A percentile compares a stretch with the other conserved stretches of the same genome.
Conservation (phyloP, 495 filamentous ascomycete species). For the Xylaria sp. region DNA sequence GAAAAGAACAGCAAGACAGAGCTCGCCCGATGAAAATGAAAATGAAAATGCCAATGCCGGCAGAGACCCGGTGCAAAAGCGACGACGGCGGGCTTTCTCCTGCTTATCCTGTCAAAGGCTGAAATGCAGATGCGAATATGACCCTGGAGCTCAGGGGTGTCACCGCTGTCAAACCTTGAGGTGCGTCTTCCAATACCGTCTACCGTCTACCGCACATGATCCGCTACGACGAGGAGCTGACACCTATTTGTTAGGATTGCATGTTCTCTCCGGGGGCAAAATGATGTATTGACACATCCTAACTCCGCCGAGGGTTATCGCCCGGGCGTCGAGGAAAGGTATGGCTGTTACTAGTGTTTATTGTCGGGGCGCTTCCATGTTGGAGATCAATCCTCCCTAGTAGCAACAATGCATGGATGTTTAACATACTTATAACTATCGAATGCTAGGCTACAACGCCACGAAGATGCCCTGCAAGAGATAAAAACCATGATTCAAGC, state of each 20-base stretch:
- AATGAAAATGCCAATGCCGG: no score
- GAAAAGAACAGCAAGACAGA: conserved; percentile 25
- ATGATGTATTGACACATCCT: conserved; percentile 17
- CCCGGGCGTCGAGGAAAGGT: conserved; percentile 38
- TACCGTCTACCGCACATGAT: no score
- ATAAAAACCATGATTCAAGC: conserved; percentile 37
- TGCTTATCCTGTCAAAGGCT: conserved; percentile 40
- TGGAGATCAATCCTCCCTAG: background rate
- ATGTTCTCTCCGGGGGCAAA: conserved; percentile 39
- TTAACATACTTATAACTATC: background rate
- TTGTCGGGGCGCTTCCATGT: background rate
- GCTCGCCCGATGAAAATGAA: conserved; percentile 23
- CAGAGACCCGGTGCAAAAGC: conserved; percentile 28
- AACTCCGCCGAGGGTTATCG: conserved; percentile 16
- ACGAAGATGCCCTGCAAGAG: conserved; percentile 37
- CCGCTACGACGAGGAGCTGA: background rate
- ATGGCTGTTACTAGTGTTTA: conserved; percentile 6
- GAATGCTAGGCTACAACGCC: conserved; percentile 33
- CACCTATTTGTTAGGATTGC: conserved; percentile 29
- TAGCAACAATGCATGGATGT: background rate
- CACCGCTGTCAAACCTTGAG: conserved; percentile 42
- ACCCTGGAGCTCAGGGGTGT: conserved; percentile 36
- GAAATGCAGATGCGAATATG: conserved; percentile 43
- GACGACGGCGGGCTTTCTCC: conserved; percentile 40
- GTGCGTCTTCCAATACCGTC: conserved; percentile 23